phyloP scores from a whole-genome alignment of 2,329 filamentous ascomycete species.

The Botrytis byssoidea region DNA sequence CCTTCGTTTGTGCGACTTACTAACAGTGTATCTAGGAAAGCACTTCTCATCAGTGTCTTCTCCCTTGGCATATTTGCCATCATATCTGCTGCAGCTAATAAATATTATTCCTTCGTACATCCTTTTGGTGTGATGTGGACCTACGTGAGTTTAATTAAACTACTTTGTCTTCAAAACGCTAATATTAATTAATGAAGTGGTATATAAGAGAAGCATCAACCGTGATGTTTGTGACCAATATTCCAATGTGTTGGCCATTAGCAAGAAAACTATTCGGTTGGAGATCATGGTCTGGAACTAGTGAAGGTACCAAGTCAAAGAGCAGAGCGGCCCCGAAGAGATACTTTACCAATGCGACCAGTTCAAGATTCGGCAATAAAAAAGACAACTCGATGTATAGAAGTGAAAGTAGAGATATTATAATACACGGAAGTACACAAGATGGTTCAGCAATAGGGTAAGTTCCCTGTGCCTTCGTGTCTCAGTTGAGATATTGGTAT shows the following conservation, averaged over 20 bases:
- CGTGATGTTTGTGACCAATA: conserved; percentile 53
- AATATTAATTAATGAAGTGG: conserved; percentile 43
- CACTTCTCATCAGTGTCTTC: conserved; percentile 50
- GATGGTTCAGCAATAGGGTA: conserved; percentile 1
- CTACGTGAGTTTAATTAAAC: conserved; percentile 27
- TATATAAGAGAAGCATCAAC: conserved; percentile 54
- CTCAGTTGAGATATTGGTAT: not conserved
- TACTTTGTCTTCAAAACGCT: not conserved
- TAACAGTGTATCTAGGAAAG: conserved; percentile 43
- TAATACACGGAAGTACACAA: not conserved
- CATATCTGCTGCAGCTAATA: conserved; percentile 50
- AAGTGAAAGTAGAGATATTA: conserved; percentile 12
- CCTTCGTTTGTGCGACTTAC: not conserved
- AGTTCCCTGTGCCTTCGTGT: not conserved
- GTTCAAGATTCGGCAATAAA: not conserved
- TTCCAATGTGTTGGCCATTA: conserved; percentile 51
- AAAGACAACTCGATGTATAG: not conserved
- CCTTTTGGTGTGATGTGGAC: conserved; percentile 40
- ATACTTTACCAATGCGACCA: not conserved
- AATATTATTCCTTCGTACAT: conserved; percentile 45
- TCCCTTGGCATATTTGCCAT: conserved; percentile 51
- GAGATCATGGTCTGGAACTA: conserved; percentile 11
- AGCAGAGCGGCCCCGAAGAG: conserved; percentile 2
- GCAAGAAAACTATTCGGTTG: conserved; percentile 14
- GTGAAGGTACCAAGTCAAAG: not conserved